A percentile compares a stretch with the other conserved stretches of the same genome.
phyloP scores from a whole-genome alignment of 805 yeast genomes.

The Saccharomycopsis guyanensis region DNA sequence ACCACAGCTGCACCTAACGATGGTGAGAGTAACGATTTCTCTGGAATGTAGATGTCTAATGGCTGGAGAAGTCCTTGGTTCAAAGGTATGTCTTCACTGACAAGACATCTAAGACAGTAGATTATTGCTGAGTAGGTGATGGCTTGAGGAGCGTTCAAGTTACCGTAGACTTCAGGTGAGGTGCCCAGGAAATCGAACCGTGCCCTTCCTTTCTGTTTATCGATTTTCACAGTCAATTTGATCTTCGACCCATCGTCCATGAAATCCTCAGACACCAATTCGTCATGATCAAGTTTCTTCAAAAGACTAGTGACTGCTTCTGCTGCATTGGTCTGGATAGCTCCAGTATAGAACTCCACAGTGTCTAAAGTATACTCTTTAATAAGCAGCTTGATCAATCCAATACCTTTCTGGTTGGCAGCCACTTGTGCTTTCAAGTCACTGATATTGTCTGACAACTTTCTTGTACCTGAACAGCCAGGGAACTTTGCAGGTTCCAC shows the following conservation, averaged over 20 bases:
- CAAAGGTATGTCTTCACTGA: conserved; percentile 81
- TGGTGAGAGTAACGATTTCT: conserved; percentile 62
- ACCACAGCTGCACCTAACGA: conserved; percentile 85
- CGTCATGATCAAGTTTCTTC: conserved; percentile 36
- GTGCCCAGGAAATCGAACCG: conserved; percentile 81
- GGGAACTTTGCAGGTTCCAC: conserved; percentile 73
- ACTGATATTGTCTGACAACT: conserved; percentile 74
- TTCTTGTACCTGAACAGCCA: conserved; percentile 85
- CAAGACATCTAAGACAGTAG: conserved; percentile 78
- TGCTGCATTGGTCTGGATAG: conserved; percentile 76
- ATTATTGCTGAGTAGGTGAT: conserved; percentile 84
- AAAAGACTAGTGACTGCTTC: conserved; percentile 54
- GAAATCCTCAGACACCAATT: conserved; percentile 49
- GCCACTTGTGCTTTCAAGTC: conserved; percentile 83
- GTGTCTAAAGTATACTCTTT: conserved; percentile 52
- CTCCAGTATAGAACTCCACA: conserved; percentile 68
- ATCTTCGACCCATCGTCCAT: conserved; percentile 82
- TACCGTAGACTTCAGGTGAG: conserved; percentile 81
- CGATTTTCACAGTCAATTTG: conserved; percentile 43
- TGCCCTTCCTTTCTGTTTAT: conserved; percentile 48
- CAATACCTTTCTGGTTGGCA: conserved; percentile 81
- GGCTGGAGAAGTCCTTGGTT: conserved; percentile 91
- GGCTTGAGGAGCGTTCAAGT: conserved; percentile 88
- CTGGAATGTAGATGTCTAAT: conserved; percentile 57
- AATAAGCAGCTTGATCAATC: conserved; percentile 51